phyloP scores from a whole-genome alignment of 192 early-diverging fungal species.

The Backusella sp. region DNA sequence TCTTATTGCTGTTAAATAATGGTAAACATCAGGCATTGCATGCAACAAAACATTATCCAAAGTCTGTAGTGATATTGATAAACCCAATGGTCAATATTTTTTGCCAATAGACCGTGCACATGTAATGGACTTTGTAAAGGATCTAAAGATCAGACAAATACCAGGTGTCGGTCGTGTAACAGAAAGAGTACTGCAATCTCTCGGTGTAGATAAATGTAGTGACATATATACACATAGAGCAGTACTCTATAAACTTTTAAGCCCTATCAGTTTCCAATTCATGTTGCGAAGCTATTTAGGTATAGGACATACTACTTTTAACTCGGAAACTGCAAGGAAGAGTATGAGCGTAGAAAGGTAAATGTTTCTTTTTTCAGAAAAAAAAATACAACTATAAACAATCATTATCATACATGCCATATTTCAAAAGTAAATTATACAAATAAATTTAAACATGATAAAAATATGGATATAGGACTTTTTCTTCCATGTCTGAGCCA shows the following conservation, averaged over 20 bases:
- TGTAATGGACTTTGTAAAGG: constrained; percentile 47
- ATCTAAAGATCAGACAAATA: constrained; percentile 51
- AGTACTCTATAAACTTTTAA: constrained; percentile 46
- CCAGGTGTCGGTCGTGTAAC: constrained; percentile 55
- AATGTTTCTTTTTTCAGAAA: neutral
- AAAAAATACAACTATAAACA: neutral
- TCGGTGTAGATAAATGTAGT: constrained; percentile 52
- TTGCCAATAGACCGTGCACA: constrained; percentile 39
- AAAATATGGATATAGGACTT: constrained; percentile 37
- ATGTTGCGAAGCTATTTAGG: constrained; percentile 44
- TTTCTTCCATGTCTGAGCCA: constrained; percentile 36
- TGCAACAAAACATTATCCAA: constrained; percentile 54
- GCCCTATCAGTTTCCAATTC: constrained; percentile 46
- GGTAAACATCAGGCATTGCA: constrained; percentile 32
- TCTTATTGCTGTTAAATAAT: neutral
- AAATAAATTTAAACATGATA: neutral
- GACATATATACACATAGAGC: constrained; percentile 42
- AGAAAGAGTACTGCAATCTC: constrained; percentile 50
- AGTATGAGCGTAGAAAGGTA: constrained; percentile 53
- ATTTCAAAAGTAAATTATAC: neutral
- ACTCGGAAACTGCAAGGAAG: constrained; percentile 38
- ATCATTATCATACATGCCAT: neutral
- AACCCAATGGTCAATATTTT: constrained; percentile 67
- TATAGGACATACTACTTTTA: constrained; percentile 43
- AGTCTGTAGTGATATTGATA: constrained; percentile 59